Percentiles rank a stretch among this genome's conserved stretches.
Evolutionary conservation across 2,329 filamentous ascomycete species (phyloP).

Genomic region (Geoglossum cookeanum): DNA sequence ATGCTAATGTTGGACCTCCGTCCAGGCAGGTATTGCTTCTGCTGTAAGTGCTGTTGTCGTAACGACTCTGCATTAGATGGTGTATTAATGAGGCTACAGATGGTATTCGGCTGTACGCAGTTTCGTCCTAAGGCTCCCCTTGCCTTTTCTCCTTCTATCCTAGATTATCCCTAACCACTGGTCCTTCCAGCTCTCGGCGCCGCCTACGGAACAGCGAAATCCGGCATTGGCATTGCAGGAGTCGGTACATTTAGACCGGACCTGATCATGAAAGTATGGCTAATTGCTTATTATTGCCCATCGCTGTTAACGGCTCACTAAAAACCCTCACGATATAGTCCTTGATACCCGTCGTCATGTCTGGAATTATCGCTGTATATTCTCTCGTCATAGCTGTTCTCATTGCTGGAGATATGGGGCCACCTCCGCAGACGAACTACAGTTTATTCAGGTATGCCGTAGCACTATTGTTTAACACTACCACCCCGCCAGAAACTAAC

Average conservation of each 20-base stretch:
- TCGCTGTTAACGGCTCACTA: not conserved
- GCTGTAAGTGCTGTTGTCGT: conserved; percentile 23
- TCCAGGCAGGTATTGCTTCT: conserved; percentile 30
- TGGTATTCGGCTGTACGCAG: conserved; percentile 32
- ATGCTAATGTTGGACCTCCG: not conserved
- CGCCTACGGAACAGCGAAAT: conserved; percentile 75
- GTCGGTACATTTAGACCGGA: conserved; percentile 72
- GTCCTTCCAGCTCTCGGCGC: conserved; percentile 42
- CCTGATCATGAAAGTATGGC: conserved; percentile 69
- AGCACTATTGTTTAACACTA: not conserved
- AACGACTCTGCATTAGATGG: not conserved
- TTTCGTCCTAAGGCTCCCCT: not conserved
- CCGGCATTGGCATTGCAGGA: conserved; percentile 71
- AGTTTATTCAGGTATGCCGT: conserved; percentile 59
- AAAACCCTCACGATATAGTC: conserved; percentile 32
- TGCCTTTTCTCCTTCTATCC: not conserved
- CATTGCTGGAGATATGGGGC: conserved; percentile 74
- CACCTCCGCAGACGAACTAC: conserved; percentile 49
- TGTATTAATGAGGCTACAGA: conserved; percentile 16
- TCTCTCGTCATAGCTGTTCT: conserved; percentile 91
- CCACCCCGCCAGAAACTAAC: conserved; percentile 1
- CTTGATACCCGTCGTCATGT: conserved; percentile 86
- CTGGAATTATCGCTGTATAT: conserved; percentile 97
- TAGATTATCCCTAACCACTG: conserved; percentile 6
- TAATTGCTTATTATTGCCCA: not conserved